Evolutionary conservation across 306 rosid genomes (phyloP), one percentile per base, ranked within the genome.

Genomic region (Echinosophora koreensis): DNA sequence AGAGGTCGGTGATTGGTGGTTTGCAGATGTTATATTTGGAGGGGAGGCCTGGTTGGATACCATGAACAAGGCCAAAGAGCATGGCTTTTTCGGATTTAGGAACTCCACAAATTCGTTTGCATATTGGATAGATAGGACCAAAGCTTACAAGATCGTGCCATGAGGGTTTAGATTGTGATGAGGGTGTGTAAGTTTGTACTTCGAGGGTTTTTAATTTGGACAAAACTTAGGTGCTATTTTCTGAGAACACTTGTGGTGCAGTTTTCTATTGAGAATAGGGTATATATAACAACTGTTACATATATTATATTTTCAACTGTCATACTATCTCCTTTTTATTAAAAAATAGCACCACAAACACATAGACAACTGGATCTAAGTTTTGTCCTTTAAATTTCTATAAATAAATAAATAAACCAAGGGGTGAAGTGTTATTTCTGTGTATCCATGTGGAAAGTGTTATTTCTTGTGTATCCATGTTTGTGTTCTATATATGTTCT

Each of bases 1-100:
- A 27, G 89, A 91, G 17, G 83, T 89, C 47, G 92, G 86, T 5
- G 74, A 60, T 1, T 91, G 91, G 92, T 86, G 89, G 91, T 70
- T 86, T 83, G 79, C 41, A 0, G 97, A 88, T 77, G 0, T 11
- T 3, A 1, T 32, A 0, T 51, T 92, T 39, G 78, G 78, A 51
- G 37, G 2, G 63, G 85, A 75, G 0, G 44, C 28, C 0, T 3
- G 12, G 50, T 30, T 88, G 41, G 87, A 81, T 30, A 80, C 62
- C 41, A 85, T 92, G 93, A 92, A 88, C 82, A 92, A 92, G 79
- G 84, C 91, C 1, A 90, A 87, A 28, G 89, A 90, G 37, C 91
- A 90, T 77, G 93, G 93, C 0, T 92, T 90, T 61, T 70, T 84
- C 13, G 95, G 97, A 5, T 92, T 90, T 60, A 85, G 97, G 69